Conservation (phyloP, 768 basidiomycete genomes). For the Sarcodon sp. region DNA sequence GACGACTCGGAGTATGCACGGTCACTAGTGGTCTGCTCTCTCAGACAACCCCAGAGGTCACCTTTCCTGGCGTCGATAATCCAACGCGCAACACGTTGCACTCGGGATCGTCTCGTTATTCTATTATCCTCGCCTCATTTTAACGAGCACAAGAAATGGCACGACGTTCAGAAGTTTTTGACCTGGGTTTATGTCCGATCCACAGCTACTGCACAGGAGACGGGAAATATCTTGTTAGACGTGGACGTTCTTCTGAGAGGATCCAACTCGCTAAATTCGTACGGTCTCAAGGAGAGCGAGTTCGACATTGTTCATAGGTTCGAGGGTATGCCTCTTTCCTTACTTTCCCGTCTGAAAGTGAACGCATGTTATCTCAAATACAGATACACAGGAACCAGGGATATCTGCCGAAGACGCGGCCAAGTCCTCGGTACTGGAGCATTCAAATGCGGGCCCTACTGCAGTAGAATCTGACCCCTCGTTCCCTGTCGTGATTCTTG, state of each 20-base stretch:
- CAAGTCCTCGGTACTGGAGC: too few species aligned
- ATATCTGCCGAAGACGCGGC: too few species aligned
- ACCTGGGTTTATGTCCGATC: constrained; percentile 81
- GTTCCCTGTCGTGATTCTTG: constrained; percentile 70
- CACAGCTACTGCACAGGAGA: constrained; percentile 57
- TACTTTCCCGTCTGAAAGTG: too few species aligned
- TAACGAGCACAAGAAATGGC: constrained; percentile 29
- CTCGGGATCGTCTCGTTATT: background rate
- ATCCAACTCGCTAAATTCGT: constrained; percentile 29
- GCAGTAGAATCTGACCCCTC: constrained; percentile 4
- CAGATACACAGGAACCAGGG: too few species aligned
- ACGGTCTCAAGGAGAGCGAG: constrained; percentile 19
- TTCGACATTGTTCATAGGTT: too few species aligned
- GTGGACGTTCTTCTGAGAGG: constrained; percentile 66
- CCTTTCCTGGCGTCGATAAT: background rate
- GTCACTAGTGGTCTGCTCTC: background rate
- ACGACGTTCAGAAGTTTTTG: constrained; percentile 61
- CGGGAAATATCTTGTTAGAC: constrained; percentile 59
- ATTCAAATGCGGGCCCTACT: background rate
- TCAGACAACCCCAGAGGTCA: background rate
- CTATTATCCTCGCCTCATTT: background rate
- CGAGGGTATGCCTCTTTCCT: too few species aligned
- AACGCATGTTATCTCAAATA: too few species aligned
- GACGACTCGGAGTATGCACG: too few species aligned
- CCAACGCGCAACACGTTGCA: background rate